Evolutionary conservation across 2,329 filamentous ascomycete genomes (phyloP).

Genomic region (Ophiostoma australiae): DNA sequence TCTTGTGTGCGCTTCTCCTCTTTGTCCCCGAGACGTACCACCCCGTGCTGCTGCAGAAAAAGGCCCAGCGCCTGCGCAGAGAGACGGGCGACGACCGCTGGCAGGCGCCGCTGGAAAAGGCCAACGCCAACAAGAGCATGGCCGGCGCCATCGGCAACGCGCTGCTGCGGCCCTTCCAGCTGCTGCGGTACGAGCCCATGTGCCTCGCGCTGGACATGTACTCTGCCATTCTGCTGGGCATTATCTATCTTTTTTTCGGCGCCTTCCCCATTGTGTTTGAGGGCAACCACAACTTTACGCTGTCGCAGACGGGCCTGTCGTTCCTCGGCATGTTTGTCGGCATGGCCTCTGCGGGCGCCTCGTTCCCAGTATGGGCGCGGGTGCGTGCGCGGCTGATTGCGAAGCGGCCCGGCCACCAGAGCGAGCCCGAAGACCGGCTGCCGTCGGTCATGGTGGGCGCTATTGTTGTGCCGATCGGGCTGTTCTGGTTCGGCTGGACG

Average conservation of each 20-base stretch:
- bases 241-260: conserved; percentile 87
- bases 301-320: conserved; percentile 73
- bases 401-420: conserved; percentile 49
- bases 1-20: conserved; percentile 60
- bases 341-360: conserved; percentile 59
- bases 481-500: conserved; percentile 90
- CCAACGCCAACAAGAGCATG: conserved; percentile 54
- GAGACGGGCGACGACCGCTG: conserved; percentile 74
- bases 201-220: conserved; percentile 75
- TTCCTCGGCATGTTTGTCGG: conserved; percentile 69
- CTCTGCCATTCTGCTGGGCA: conserved; percentile 77
- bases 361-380: conserved; percentile 61
- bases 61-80: conserved; percentile 64
- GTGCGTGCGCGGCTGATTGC: conserved; percentile 55
- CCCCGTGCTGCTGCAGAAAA: conserved; percentile 65
- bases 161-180: conserved; percentile 67
- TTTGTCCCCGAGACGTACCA: conserved; percentile 87
- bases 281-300: conserved; percentile 66
- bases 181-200: conserved; percentile 81
- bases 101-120: conserved; percentile 70
- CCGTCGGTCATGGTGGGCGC: conserved; percentile 71
- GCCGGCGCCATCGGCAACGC: conserved; percentile 53
- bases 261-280: conserved; percentile 78
- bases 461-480: conserved; percentile 68
- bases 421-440: conserved; percentile 82